Evolutionary conservation across 2,329 filamentous ascomycete genomes (phyloP), one percentile per base, ranked within the genome.

Genomic region (Paraphaeosphaeria minitans): DNA sequence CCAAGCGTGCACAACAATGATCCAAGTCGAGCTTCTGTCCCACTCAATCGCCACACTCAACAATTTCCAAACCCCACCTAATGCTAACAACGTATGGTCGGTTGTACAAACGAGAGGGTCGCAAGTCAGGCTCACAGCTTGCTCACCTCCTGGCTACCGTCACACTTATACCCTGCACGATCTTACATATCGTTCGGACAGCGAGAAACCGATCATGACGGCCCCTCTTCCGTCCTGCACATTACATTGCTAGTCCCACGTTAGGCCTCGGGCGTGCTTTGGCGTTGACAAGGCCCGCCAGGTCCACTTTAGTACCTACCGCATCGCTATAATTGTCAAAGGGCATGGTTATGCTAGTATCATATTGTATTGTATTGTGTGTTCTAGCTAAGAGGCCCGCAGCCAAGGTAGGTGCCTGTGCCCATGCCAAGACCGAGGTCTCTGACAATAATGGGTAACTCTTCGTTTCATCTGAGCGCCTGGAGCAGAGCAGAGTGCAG

Each of bases 221-320:
- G 37, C 39, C 24, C 50, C 39, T 53, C 50, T 46, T 14, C n/a
- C 29, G 19, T 19, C 29, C 8, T 54, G 12, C 3, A n/a, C 13
- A 21, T n/a, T 14, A 35, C 46, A 5, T 37, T 43, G 29, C 41
- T n/a, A n/a, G 45, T 14, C 42, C 42, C 39, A 37, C 13, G 33
- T 24, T 10, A 12, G 39, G 41, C 35, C 35, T 53, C 51, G 51
- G 3, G 50, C 51, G 29, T 53, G 22, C 39, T 6, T 53, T 53
- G 51, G 51, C 45, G 51, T 41, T 46, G 41, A 45, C n/a, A 33
- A 45, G 51, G 41, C 27, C 22, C 19, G 29, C 13, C 27, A 53
- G 13, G 12, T 48, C 27, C 27, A 48, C 46, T 33, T 22, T 33
- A 27, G 24, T 27, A 27, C 24, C 24, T 27, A 27, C 24, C 24